Evolutionary conservation across 129 eudicot species (phyloP).

Genomic region (Ambrosia trifida): DNA sequence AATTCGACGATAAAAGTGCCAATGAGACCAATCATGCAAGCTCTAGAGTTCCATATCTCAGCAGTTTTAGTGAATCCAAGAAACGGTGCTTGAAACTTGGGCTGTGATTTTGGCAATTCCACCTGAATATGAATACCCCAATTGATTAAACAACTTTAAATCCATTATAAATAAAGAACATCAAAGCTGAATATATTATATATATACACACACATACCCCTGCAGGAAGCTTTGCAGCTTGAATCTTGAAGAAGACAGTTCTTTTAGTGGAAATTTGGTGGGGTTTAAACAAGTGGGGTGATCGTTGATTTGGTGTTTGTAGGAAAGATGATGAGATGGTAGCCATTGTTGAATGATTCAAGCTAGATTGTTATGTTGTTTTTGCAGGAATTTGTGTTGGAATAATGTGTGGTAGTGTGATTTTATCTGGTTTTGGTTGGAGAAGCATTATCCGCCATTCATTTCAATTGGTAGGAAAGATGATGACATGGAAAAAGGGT

Average conservation of each 20-base stretch:
- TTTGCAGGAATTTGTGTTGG: conserved; percentile 2
- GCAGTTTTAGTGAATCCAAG: conserved; percentile 87
- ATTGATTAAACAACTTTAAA: not conserved
- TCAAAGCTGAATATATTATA: too few relatives aligned
- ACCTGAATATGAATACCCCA: conserved; percentile 47
- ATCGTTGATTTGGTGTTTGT: conserved; percentile 23
- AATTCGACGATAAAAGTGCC: conserved; percentile 88
- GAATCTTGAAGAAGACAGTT: conserved; percentile 44
- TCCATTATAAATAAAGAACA: not conserved
- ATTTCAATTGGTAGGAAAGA: conserved; percentile 25
- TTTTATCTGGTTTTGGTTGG: conserved; percentile 22
- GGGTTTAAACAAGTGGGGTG: conserved; percentile 27
- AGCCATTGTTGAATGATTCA: conserved; percentile 35
- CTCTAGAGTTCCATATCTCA: conserved; percentile 95
- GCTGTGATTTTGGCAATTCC: conserved; percentile 72
- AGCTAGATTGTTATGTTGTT: conserved; percentile 17
- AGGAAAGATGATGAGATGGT: conserved; percentile 39
- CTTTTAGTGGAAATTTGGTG: conserved; percentile 24
- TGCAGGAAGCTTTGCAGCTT: conserved; percentile 86
- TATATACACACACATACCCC: conserved; percentile 45
- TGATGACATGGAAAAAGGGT: conserved; percentile 16
- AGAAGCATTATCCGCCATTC: conserved; percentile 33
- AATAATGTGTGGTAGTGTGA: conserved; percentile 13
- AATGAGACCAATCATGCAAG: conserved; percentile 93
- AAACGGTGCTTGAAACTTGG: conserved; percentile 68